Conservation (phyloP, 768 basidiomycete genomes). For the Phallus indusiatus region DNA sequence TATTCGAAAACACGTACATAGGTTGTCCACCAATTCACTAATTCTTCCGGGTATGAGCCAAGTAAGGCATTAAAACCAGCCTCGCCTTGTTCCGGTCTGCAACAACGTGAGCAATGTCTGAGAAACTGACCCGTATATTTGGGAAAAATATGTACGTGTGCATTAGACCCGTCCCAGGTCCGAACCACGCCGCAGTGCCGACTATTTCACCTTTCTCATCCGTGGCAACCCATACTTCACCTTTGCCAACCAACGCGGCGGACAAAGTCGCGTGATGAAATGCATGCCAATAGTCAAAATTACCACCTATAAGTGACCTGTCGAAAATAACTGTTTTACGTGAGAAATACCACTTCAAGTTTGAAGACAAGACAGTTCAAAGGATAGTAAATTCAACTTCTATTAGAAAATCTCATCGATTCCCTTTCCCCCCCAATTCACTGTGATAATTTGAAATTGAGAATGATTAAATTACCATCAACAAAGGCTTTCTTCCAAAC, state of each 20-base stretch:
- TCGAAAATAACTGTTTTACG: too few relatives aligned
- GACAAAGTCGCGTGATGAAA: not conserved
- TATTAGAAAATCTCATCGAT: too few relatives aligned
- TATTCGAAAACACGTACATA: not conserved
- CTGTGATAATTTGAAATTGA: too few relatives aligned
- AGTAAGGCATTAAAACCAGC: not conserved
- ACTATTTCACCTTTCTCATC: not conserved
- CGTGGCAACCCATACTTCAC: not conserved
- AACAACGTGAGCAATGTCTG: too few relatives aligned
- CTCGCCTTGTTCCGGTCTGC: conserved; percentile 2
- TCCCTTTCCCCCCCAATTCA: too few relatives aligned
- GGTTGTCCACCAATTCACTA: not conserved
- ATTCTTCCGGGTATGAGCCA: not conserved
- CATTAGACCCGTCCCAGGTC: not conserved
- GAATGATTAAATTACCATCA: not conserved
- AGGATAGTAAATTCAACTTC: too few relatives aligned
- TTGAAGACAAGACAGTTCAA: too few relatives aligned
- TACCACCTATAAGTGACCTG: not conserved
- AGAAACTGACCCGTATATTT: too few relatives aligned
- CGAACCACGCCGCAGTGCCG: conserved; percentile 6
- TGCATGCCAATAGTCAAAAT: not conserved
- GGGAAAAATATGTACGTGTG: not conserved
- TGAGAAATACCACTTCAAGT: too few relatives aligned
- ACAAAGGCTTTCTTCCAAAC: not conserved
- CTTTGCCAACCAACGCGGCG: not conserved